Base-by-base conservation (phyloP, 2,329 filamentous ascomycete genomes). In the Aspergillus luchuensis region DNA sequence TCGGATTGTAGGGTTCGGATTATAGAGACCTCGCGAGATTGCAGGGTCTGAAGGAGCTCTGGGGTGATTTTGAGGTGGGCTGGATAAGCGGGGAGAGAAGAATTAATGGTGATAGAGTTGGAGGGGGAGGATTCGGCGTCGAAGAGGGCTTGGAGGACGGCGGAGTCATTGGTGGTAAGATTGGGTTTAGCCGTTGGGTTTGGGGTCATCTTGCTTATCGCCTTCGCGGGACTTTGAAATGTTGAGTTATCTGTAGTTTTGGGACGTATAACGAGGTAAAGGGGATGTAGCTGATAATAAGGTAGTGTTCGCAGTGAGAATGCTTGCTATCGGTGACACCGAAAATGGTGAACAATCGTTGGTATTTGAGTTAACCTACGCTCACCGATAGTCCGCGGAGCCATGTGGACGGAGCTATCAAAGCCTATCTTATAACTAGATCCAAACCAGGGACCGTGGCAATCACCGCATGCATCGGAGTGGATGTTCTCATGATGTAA, bases 141-240 rank as follows among this genome's bases (percentile, higher is more conserved):
- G 58, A 81, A 81, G 36, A 81, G 76, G 15, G 79, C 78, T 60
- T 78, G 75, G 8, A 81, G 73, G 38, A 81, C 78, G 23, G 74
- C 74, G n/a, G 77, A 72, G 64, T 81, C 79, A 66, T 81, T 80
- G 45, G 75, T 72, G 23, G 74, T 76, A 38, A 81, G 73, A 38
- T 67, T 48, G 23, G 66, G 36, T 54, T 60, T 45, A 62, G 74
- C 63, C 2, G 64, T 63, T 13, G 64, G 63, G 66, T 70, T 70
- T 36, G 52, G 63, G 52, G 17, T 60, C 55, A 59, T 59, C 38
- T 52, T 63, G 17, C 8, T 41, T 43, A 10, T 33, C 8, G 23
- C 8, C n/a, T 10, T 54, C 4, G 51, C 8, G 11, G 36, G 6
- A 36, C 5, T 4, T 33, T 21, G 13, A 0, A 11, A 4, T 30